Conservation (phyloP, 148 eudicot species). For the Spergularia marina region DNA sequence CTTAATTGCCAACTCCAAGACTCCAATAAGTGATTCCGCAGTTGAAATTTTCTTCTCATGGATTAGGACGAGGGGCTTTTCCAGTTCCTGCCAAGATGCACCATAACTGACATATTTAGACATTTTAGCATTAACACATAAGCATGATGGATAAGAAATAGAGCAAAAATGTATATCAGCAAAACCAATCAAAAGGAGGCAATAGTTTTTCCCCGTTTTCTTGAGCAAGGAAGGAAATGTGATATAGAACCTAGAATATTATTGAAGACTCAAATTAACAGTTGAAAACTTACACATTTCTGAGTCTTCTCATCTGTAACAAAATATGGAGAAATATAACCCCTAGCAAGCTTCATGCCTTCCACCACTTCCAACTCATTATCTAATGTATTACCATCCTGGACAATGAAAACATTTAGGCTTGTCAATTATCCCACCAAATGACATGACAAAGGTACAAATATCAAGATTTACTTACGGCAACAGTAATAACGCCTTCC, state of each 20-base stretch:
- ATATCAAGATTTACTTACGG: constrained; percentile 50
- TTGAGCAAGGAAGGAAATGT: background rate
- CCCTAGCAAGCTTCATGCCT: constrained; percentile 93
- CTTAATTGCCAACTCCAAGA: constrained; percentile 83
- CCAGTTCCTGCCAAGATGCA: constrained; percentile 66
- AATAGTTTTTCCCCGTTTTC: background rate
- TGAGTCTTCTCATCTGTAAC: constrained; percentile 76
- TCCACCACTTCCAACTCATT: constrained; percentile 97
- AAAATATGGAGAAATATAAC: constrained; percentile 95
- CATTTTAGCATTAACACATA: background rate
- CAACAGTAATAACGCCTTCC: constrained; percentile 88
- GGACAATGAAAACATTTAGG: constrained; percentile 18
- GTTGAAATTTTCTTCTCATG: constrained; percentile 88
- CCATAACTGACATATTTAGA: background rate
- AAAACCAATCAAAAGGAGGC: background rate
- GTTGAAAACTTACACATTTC: constrained; percentile 66
- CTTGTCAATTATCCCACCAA: constrained; percentile 1
- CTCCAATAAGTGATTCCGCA: constrained; percentile 54
- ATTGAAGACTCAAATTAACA: background rate
- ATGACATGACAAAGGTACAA: constrained; percentile 6
- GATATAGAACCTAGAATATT: background rate
- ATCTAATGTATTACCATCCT: constrained; percentile 90
- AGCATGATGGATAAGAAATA: background rate
- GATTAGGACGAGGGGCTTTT: constrained; percentile 77
- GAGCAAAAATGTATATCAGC: no score